Percentiles rank a stretch among this genome's conserved stretches.
Conservation (phyloP, 805 yeast species). For the Metschnikowia baotianmanensis region DNA sequence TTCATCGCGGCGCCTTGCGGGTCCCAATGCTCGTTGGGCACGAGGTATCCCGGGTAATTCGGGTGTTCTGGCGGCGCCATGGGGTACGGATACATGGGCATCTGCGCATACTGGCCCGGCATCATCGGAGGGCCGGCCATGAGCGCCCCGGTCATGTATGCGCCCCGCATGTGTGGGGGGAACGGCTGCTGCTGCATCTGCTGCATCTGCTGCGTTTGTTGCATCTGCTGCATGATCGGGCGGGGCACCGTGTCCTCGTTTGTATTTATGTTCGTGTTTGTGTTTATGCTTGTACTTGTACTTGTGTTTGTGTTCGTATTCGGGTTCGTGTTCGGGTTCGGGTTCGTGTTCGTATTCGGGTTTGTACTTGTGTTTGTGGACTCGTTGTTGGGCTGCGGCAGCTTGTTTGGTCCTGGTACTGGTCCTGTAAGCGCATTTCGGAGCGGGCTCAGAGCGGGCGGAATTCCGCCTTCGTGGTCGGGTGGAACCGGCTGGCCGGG, state of each 20-base stretch:
- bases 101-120: slow-evolving; percentile 5
- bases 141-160: slow-evolving; percentile 1
- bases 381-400: no score
- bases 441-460: background rate
- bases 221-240: slow-evolving; percentile 1
- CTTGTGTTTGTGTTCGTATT: no score
- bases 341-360: no score
- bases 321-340: no score
- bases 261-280: no score
- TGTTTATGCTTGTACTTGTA: no score
- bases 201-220: no score
- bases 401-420: no score
- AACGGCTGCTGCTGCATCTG: slow-evolving; percentile 7
- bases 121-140: background rate
- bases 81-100: slow-evolving; percentile 14
- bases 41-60: slow-evolving; percentile 11
- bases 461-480: background rate
- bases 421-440: background rate
- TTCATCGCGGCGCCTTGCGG: slow-evolving; percentile 12
- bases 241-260: slow-evolving; percentile 4
- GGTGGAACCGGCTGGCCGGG: background rate
- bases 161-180: slow-evolving; percentile 3
- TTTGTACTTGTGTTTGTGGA: no score
- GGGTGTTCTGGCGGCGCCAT: slow-evolving; percentile 10
- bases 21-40: slow-evolving; percentile 19